A percentile compares a stretch with the other conserved stretches of the same genome.
Evolutionary conservation across 106 monocot species (phyloP).

Genomic region (Acanthochlamys bracteata): DNA sequence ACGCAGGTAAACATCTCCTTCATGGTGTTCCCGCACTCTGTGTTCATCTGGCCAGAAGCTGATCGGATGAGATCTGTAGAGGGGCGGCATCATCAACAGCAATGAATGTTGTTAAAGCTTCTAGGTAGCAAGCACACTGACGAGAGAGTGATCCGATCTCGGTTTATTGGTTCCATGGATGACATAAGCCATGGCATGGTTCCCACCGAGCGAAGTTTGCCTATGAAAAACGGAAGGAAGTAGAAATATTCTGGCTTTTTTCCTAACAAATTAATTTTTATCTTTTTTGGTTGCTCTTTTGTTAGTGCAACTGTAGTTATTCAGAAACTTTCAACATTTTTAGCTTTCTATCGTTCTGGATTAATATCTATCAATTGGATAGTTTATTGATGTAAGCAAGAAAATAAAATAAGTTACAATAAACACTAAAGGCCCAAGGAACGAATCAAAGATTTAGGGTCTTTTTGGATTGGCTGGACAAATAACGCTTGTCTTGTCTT

Average conservation of each 20-base stretch:
- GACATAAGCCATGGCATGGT: constrained; percentile 49
- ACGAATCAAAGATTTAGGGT: no score
- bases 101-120: constrained; percentile 29
- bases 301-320: no score
- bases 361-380: no score
- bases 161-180: constrained; percentile 63
- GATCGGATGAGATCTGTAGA: not conserved
- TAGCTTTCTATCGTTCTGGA: no score
- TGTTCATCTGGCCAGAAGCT: constrained; percentile 29
- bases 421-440: no score
- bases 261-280: no score
- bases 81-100: not conserved
- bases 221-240: constrained; percentile 4
- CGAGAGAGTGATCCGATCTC: constrained; percentile 39
- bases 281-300: no score
- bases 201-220: constrained; percentile 70
- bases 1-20: constrained; percentile 20
- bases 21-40: constrained; percentile 30
- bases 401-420: no score
- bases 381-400: no score
- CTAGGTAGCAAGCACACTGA: constrained; percentile 40
- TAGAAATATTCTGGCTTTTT: no score
- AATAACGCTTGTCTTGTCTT: not conserved
- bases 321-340: no score
- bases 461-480: no score